Conservation (phyloP, 768 basidiomycete species). For the Omphalotus guepiniiformis region DNA sequence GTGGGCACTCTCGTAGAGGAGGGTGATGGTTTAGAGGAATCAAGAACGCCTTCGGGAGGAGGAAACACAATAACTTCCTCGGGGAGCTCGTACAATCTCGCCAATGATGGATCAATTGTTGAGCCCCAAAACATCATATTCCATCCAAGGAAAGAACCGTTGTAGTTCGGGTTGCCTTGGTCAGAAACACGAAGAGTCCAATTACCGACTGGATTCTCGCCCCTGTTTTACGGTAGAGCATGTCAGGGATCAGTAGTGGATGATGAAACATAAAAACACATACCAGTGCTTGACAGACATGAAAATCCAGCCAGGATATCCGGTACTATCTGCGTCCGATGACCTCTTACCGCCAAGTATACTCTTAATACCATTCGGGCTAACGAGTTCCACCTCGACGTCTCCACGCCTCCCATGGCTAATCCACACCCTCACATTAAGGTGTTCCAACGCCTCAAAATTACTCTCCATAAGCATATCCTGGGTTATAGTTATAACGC, state of each 20-base stretch:
- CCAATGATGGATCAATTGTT: constrained; percentile 62
- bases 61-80: constrained; percentile 47
- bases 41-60: constrained; percentile 37
- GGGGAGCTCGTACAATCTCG: constrained; percentile 32
- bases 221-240: constrained; percentile 50
- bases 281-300: constrained; percentile 99
- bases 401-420: constrained; percentile 84
- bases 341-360: constrained; percentile 71
- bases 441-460: constrained; percentile 85
- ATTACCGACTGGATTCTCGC: constrained; percentile 83
- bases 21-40: constrained; percentile 31
- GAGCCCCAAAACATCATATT: constrained; percentile 91
- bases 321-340: constrained; percentile 58
- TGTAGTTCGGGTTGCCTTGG: constrained; percentile 43
- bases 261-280: constrained; percentile 24
- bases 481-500: constrained; percentile 61
- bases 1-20: constrained; percentile 57
- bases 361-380: constrained; percentile 83
- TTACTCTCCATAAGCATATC: constrained; percentile 69
- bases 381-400: constrained; percentile 84
- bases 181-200: constrained; percentile 92
- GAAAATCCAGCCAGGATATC: constrained; percentile 96
- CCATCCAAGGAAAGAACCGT: constrained; percentile 83
- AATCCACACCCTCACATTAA: constrained; percentile 92
- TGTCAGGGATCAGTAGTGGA: too few relatives aligned